Evolutionary conservation across 768 basidiomycete genomes (phyloP).

Genomic region (Suillus hirtellus): DNA sequence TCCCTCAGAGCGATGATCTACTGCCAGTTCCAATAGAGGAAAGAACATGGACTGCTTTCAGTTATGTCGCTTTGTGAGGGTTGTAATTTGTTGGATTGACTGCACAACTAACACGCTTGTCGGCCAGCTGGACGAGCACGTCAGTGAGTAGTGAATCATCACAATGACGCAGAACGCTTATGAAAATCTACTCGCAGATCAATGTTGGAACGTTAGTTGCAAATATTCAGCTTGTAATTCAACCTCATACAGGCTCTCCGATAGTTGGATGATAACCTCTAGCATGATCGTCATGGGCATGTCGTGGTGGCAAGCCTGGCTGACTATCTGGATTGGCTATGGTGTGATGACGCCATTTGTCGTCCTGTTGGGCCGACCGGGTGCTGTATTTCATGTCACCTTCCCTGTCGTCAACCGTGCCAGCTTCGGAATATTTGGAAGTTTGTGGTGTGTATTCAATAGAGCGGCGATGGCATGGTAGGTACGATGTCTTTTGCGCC

Average conservation of each 20-base stretch:
- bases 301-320: conserved; percentile 80
- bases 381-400: conserved; percentile 69
- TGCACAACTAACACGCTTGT: neutral
- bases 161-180: neutral
- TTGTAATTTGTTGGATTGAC: neutral
- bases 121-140: conserved; percentile 60
- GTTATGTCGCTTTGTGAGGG: conserved; percentile 60
- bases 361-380: conserved; percentile 67
- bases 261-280: conserved; percentile 68
- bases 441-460: conserved; percentile 72
- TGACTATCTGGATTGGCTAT: conserved; percentile 67
- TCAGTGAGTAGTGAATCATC: conserved; percentile 34
- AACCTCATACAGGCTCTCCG: conserved; percentile 4
- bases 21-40: conserved; percentile 57
- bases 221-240: neutral
- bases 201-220: conserved; percentile 8
- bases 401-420: conserved; percentile 67
- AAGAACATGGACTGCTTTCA: conserved; percentile 58
- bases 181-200: neutral
- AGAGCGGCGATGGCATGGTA: conserved; percentile 67
- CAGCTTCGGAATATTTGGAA: conserved; percentile 71
- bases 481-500: conserved; percentile 20
- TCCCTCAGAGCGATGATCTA: conserved; percentile 59
- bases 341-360: conserved; percentile 63
- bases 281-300: conserved; percentile 66